Evolutionary conservation across 2,329 filamentous ascomycete genomes (phyloP), one percentile per base, ranked within the genome.

Genomic region (Claviceps paspali): DNA sequence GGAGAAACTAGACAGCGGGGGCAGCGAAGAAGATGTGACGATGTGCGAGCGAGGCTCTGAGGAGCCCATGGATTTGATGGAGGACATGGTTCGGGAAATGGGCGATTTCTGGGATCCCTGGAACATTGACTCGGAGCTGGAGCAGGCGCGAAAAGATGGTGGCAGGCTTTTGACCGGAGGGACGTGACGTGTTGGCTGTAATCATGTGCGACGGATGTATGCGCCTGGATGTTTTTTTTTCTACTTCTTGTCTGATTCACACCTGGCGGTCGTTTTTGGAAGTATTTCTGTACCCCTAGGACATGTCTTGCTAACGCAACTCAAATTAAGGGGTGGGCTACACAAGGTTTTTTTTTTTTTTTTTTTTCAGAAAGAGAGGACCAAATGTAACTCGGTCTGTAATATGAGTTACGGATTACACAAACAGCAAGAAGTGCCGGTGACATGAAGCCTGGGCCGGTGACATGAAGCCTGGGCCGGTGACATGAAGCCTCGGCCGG

Each of bases 1-100:
- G 11, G 12, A 4, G 9, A 15, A 2, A 14, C 19, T 29, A 11
- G 21, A 14, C 5, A 24, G 23, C 2, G 17, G 18, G 11, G 24
- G 36, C n/a, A 27, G 30, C 9, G 15, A 24, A 7, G 19, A n/a
- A 28, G 38, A 28, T 10, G 5, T 29, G 31, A 12, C 37, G 42
- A 22, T 33, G n/a, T 26, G 43, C 41, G 35, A 37, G 21, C 31
- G 31, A 29, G 46, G 49, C 12, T 48, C 44, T 14, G 49, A 54
- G 33, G 55, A 60, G 33, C 52, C 54, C 9, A 41, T 54, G 30
- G 55, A 60, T 35, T 49, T 59, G 44, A 52, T 57, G 3, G 54
- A 59, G 23, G 56, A 61, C 26, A 47, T 61, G 31, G 52, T 60
- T 38, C 47, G 50, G 9, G 56, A 59, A 36, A 56, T 61, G 49